phyloP scores from a whole-genome alignment of 2,329 filamentous ascomycete genomes.

The Colletotrichum scovillei region DNA sequence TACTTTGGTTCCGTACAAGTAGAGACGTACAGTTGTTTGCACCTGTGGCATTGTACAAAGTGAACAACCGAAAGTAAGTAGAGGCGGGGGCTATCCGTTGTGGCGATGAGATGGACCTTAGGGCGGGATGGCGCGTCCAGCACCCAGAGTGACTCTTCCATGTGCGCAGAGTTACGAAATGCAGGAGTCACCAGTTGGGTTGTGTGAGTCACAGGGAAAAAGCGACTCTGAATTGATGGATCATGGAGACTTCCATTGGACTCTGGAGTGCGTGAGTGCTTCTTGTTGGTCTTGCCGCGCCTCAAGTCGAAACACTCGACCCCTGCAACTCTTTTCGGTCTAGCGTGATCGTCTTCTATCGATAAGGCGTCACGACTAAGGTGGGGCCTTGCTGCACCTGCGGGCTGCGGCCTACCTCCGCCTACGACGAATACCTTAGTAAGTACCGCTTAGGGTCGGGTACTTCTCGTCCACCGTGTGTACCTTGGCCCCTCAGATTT shows the following conservation, averaged over 20 bases:
- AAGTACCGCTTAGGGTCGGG: neutral
- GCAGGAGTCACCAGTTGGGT: neutral
- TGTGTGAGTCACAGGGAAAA: constrained; percentile 17
- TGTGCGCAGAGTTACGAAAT: constrained; percentile 12
- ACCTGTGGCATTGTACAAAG: neutral
- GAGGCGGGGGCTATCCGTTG: neutral
- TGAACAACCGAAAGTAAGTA: neutral
- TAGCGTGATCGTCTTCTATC: constrained; percentile 24
- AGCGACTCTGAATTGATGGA: constrained; percentile 4
- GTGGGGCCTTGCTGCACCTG: neutral
- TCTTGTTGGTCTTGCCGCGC: constrained; percentile 16
- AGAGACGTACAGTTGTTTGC: neutral
- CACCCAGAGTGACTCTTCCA: constrained; percentile 1
- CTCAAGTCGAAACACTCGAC: constrained; percentile 25
- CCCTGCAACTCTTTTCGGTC: constrained; percentile 1
- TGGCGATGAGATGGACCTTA: neutral
- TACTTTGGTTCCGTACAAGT: neutral
- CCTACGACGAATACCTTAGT: neutral
- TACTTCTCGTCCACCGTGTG: neutral
- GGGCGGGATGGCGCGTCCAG: neutral
- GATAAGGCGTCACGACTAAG: constrained; percentile 22
- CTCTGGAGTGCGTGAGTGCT: neutral
- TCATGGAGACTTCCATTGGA: neutral
- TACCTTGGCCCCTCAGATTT: neutral
- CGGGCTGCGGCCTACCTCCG: neutral